Evolutionary conservation across 148 eudicot genomes (phyloP), one percentile per base, ranked within the genome.

Genomic region (Rhododendron henanense): DNA sequence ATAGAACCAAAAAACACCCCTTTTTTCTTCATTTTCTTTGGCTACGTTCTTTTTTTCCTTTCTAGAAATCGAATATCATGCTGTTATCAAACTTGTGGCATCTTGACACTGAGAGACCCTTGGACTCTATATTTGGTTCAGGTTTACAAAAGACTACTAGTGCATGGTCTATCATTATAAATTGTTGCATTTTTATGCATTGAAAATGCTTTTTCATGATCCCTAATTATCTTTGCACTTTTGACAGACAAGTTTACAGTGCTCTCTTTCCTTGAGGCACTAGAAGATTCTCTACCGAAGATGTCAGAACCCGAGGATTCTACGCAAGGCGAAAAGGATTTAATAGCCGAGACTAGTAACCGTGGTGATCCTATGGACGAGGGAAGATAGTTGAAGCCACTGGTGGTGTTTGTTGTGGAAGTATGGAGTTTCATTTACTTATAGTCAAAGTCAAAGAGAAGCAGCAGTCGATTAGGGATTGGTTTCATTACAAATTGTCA

Each of bases 211-310:
- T 23, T 35, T 33, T 15, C 33, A 5, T 19, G 48, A 21, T 59
- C 33, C 11, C 45, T 11, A 37, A 21, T 35, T 35, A 1, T 82
- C 23, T 21, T 14, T 51, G 31, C 33, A 33, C 67, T 69, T 81
- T 53, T 53, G 50, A 89, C 98, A 97, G 99, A 94, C 85, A 97
- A 94, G 82, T 93, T 97, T 85, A 97, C 95, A 0, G 98, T 97
- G 61, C 93, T 94, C 79, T 97, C 99, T 48, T 97, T 97, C 90
- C 93, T 97, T 75, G 99, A 97, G 91, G 99, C 99, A 18, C 98
- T 97, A 53, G 99, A 97, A 93, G 99, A 97, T 86, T 97, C 99
- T 16, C 93, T 95, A 76, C 50, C 90, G 9, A 88, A 39, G 79
- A 85, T 88, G 47, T 80, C 88, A 23, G 93, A 86, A 78, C 67